Conservation (phyloP, 495 filamentous ascomycete genomes). For the Cercophora samala region DNA sequence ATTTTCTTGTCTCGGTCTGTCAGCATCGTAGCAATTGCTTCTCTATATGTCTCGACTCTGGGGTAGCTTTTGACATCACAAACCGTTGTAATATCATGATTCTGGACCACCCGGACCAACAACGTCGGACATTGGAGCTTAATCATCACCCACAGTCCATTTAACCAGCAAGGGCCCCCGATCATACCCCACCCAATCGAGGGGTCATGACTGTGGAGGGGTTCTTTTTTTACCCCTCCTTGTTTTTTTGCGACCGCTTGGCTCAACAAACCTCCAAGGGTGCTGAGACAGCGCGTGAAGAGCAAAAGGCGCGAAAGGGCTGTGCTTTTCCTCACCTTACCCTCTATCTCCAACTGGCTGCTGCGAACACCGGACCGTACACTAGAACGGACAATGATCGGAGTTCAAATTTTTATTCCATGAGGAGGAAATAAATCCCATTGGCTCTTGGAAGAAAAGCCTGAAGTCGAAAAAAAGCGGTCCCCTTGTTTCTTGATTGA, state of each 20-base stretch:
- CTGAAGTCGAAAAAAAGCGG: slow-evolving; percentile 21
- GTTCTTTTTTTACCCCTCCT: slow-evolving; percentile 13
- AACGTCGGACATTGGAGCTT: neutral
- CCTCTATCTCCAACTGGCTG: too few species aligned
- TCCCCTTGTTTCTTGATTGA: slow-evolving; percentile 6
- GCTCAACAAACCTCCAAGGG: slow-evolving; percentile 23
- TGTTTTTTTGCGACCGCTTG: slow-evolving; percentile 8
- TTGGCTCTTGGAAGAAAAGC: slow-evolving; percentile 20
- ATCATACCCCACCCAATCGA: slow-evolving; percentile 14
- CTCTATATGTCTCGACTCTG: neutral
- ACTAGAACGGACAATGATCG: slow-evolving; percentile 19
- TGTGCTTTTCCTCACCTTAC: neutral
- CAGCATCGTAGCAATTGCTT: neutral
- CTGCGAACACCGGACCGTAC: slow-evolving; percentile 2
- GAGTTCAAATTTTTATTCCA: slow-evolving; percentile 16
- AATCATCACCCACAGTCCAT: neutral
- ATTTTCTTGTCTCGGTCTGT: neutral
- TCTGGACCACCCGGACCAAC: neutral
- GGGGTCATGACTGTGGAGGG: slow-evolving; percentile 19
- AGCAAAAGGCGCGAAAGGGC: neutral
- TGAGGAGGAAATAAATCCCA: slow-evolving; percentile 4
- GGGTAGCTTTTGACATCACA: too few species aligned
- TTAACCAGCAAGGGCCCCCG: neutral
- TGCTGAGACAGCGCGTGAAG: neutral
- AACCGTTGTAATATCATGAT: neutral